phyloP scores from a whole-genome alignment of 257 asterid species.

The Fraxinus americana region DNA sequence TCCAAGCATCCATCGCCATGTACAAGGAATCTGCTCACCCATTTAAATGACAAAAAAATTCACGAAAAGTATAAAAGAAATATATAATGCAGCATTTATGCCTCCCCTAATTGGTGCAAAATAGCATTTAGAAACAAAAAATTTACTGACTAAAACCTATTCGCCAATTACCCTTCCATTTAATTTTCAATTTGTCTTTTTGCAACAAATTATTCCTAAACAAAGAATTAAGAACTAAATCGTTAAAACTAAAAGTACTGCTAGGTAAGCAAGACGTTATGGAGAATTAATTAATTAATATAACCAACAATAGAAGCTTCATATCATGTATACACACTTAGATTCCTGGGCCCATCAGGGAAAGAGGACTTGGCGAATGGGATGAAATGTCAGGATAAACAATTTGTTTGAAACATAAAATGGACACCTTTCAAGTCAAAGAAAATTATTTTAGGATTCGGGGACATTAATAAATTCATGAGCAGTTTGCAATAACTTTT shows the following conservation, averaged over 20 bases:
- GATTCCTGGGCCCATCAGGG: neutral
- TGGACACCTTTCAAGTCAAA: neutral
- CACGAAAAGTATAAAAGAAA: slow-evolving; percentile 9
- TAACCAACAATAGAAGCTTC: neutral
- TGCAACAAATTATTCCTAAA: neutral
- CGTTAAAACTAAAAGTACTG: neutral
- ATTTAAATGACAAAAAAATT: slow-evolving; percentile 25
- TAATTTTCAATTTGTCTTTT: neutral
- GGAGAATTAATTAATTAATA: neutral
- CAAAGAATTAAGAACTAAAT: neutral
- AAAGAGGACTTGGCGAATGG: neutral
- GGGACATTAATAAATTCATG: too few relatives aligned
- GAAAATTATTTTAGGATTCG: too few relatives aligned
- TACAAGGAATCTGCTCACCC: slow-evolving; percentile 72
- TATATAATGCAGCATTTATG: neutral
- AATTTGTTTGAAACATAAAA: neutral
- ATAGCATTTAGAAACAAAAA: neutral
- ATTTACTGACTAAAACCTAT: neutral
- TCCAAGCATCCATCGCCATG: slow-evolving; percentile 99
- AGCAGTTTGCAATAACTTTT: too few relatives aligned
- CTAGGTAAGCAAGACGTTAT: neutral
- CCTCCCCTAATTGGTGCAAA: neutral
- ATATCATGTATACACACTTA: neutral
- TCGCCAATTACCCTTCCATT: neutral
- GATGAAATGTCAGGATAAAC: neutral